phyloP scores from a whole-genome alignment of 805 yeast species.

The Zygotorulaspora sp. region DNA sequence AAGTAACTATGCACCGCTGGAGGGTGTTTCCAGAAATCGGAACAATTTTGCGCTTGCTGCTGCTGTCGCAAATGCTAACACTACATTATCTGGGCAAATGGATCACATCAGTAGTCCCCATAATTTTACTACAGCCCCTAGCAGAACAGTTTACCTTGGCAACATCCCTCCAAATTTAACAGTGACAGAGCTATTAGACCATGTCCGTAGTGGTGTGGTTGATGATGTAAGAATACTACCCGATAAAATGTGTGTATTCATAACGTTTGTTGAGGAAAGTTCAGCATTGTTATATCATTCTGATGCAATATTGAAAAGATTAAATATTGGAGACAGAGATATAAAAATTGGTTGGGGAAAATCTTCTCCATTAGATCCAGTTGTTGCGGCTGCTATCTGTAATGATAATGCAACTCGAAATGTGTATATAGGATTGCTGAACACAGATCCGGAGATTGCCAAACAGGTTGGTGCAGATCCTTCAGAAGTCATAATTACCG shows the following conservation, averaged over 20 bases:
- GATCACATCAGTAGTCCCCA: conserved; percentile 24
- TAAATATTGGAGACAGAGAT: conserved; percentile 75
- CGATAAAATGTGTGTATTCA: conserved; percentile 81
- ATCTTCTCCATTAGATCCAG: conserved; percentile 65
- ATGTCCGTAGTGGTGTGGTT: conserved; percentile 84
- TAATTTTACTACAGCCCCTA: conserved; percentile 48
- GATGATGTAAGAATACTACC: conserved; percentile 78
- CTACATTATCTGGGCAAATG: conserved; percentile 14
- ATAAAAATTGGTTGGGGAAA: conserved; percentile 93
- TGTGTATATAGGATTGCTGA: conserved; percentile 80
- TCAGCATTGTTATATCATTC: conserved; percentile 89
- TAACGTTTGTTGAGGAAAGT: conserved; percentile 83
- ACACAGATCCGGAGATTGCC: conserved; percentile 40
- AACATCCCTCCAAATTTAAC: conserved; percentile 79
- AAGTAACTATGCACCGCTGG: conserved; percentile 2
- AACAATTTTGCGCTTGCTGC: conserved; percentile 20
- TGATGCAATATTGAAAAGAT: conserved; percentile 81
- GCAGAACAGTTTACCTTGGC: conserved; percentile 87
- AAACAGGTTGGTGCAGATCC: conserved; percentile 19
- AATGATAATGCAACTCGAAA: conserved; percentile 91
- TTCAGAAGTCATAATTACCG: conserved; percentile 38
- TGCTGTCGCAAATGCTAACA: conserved; percentile 26
- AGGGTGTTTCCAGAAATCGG: conserved; percentile 1
- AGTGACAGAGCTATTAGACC: conserved; percentile 77
- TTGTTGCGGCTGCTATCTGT: conserved; percentile 69